Evolutionary conservation across 306 rosid genomes (phyloP).

Genomic region (Urtica urens): DNA sequence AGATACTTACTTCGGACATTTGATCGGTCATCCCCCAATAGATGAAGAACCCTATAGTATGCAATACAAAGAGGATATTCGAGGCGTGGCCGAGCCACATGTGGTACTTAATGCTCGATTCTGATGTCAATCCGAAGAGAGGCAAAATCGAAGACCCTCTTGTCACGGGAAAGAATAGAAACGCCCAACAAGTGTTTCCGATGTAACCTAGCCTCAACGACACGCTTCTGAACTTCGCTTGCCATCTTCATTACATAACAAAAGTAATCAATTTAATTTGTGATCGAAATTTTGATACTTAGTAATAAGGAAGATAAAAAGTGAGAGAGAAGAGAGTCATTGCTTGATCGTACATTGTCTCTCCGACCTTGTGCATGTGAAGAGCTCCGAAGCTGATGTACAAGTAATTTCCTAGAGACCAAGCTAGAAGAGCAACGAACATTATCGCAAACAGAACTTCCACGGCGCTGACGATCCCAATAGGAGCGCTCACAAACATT

Average conservation of each 20-base stretch:
- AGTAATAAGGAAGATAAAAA: not conserved
- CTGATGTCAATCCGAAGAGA: conserved; percentile 48
- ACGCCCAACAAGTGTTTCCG: conserved; percentile 67
- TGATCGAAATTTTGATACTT: not conserved
- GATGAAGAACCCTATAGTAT: conserved; percentile 41
- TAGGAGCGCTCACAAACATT: conserved; percentile 31
- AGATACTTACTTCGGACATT: conserved; percentile 29
- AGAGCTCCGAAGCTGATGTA: conserved; percentile 42
- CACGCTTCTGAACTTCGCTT: conserved; percentile 57
- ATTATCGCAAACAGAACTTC: conserved; percentile 39
- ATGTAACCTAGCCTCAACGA: conserved; percentile 52
- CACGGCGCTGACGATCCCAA: conserved; percentile 39
- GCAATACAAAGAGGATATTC: conserved; percentile 41
- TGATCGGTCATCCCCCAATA: conserved; percentile 54
- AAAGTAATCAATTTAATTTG: not conserved
- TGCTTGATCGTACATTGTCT: conserved; percentile 41
- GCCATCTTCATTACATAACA: conserved; percentile 31
- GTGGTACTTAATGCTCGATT: conserved; percentile 58
- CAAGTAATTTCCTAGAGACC: conserved; percentile 62
- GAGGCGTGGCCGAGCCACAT: conserved; percentile 66
- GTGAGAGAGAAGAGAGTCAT: not conserved
- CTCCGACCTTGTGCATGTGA: conserved; percentile 27
- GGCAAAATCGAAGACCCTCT: conserved; percentile 57
- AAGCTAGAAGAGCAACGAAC: conserved; percentile 44
- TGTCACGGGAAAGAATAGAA: conserved; percentile 65